phyloP scores from a whole-genome alignment of 2,329 filamentous ascomycete species.

The Sporothrix humicola region DNA sequence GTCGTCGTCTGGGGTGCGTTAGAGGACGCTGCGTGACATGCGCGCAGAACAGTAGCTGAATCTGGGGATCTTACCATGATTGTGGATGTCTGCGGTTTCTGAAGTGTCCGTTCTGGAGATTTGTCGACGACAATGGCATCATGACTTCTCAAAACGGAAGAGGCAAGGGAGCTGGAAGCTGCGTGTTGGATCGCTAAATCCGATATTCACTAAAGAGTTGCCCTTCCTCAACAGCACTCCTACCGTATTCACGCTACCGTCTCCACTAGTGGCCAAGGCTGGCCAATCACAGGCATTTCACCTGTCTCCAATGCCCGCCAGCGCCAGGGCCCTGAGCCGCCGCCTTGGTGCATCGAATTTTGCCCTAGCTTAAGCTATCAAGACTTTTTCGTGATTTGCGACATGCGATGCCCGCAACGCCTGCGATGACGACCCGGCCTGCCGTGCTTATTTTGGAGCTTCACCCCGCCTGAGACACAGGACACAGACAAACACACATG shows the following conservation, averaged over 20 bases:
- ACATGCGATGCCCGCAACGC: not conserved
- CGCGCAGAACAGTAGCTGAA: not conserved
- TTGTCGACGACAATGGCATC: not conserved
- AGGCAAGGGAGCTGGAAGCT: not conserved
- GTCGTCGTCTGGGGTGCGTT: constrained; percentile 44
- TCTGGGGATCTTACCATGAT: constrained; percentile 35
- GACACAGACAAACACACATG: not conserved
- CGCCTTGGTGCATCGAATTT: not conserved
- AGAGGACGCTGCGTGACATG: not conserved
- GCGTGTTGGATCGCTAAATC: not conserved
- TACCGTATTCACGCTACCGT: not conserved
- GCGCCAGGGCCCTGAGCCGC: not conserved
- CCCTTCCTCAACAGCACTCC: no score
- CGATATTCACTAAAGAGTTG: not conserved
- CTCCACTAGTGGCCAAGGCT: not conserved
- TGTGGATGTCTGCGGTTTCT: not conserved
- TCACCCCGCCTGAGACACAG: not conserved
- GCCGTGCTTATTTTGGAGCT: not conserved
- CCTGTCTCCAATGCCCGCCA: not conserved
- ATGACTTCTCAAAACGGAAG: not conserved
- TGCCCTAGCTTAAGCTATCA: constrained; percentile 16
- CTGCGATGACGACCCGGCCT: constrained; percentile 5
- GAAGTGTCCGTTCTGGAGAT: not conserved
- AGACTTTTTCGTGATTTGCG: not conserved
- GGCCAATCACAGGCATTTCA: not conserved